Evolutionary conservation across 2,329 filamentous ascomycete species (phyloP).

Genomic region (Hypomyces perniciosus): DNA sequence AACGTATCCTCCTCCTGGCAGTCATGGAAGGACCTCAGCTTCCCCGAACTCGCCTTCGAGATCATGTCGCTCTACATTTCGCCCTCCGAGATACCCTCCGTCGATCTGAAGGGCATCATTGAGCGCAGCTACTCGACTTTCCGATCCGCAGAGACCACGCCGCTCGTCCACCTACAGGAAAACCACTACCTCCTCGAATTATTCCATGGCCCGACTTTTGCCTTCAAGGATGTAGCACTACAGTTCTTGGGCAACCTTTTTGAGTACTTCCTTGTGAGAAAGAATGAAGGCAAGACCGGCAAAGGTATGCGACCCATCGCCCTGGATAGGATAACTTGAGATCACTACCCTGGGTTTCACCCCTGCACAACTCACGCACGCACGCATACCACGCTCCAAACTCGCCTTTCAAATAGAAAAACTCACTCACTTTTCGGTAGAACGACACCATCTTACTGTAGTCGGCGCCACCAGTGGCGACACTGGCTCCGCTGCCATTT

Average conservation of each 20-base stretch:
- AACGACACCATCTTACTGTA: constrained; percentile 75
- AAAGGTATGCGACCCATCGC: constrained; percentile 31
- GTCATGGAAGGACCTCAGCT: constrained; percentile 72
- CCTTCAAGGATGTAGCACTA: constrained; percentile 85
- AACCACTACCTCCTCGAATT: constrained; percentile 85
- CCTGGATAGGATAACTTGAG: not conserved
- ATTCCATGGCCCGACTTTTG: constrained; percentile 92
- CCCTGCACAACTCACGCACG: too few relatives aligned
- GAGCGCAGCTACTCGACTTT: constrained; percentile 84
- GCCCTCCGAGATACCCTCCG: constrained; percentile 68
- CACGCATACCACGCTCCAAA: too few relatives aligned
- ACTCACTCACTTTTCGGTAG: constrained; percentile 27
- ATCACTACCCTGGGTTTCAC: not conserved
- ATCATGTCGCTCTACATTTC: constrained; percentile 88
- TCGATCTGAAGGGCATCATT: constrained; percentile 79
- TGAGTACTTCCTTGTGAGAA: constrained; percentile 74
- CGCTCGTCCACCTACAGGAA: constrained; percentile 66
- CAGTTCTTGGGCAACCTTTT: constrained; percentile 97
- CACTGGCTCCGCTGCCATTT: constrained; percentile 92
- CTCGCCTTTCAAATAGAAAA: not conserved
- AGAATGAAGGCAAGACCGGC: constrained; percentile 63
- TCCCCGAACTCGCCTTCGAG: constrained; percentile 74
- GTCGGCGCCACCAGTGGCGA: constrained; percentile 83
- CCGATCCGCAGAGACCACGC: constrained; percentile 61
- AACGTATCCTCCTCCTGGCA: constrained; percentile 15